Percentiles rank a stretch among this genome's conserved stretches.
Conservation (phyloP, 106 monocot species). For the Cymbidium sinense region DNA sequence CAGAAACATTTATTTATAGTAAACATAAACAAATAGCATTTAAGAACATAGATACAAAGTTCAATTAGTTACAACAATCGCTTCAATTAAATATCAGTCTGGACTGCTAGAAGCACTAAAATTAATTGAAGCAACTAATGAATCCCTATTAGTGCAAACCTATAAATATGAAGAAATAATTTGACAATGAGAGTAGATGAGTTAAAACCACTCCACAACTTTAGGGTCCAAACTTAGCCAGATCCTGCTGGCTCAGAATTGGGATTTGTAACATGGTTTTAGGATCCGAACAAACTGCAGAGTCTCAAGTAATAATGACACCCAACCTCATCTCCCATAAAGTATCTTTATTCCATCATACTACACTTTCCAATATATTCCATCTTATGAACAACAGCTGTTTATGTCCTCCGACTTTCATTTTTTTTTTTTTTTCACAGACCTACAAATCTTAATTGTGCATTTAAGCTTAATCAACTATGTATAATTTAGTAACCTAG, state of each 20-base stretch:
- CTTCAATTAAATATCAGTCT: not conserved
- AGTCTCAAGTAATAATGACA: not conserved
- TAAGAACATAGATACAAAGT: not conserved
- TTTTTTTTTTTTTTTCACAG: not conserved
- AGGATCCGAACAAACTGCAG: not conserved
- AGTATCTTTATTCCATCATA: not conserved
- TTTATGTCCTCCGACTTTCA: not conserved
- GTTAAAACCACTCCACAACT: not conserved
- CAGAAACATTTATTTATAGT: not conserved
- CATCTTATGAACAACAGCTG: not conserved
- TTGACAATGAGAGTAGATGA: not conserved
- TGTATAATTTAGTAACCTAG: not conserved
- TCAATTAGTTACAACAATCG: not conserved
- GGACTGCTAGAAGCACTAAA: not conserved
- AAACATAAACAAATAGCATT: slow-evolving; percentile 3
- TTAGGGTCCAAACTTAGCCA: not conserved
- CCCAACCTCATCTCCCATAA: not conserved
- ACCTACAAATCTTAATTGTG: not conserved
- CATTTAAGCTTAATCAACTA: not conserved
- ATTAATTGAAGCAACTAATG: not conserved
- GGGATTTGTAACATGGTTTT: not conserved
- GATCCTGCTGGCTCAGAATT: not conserved
- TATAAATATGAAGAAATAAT: not conserved
- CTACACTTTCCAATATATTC: not conserved
- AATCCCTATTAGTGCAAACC: not conserved